Base-by-base conservation (phyloP, 495 filamentous ascomycete species). In the Cercophora samala region DNA sequence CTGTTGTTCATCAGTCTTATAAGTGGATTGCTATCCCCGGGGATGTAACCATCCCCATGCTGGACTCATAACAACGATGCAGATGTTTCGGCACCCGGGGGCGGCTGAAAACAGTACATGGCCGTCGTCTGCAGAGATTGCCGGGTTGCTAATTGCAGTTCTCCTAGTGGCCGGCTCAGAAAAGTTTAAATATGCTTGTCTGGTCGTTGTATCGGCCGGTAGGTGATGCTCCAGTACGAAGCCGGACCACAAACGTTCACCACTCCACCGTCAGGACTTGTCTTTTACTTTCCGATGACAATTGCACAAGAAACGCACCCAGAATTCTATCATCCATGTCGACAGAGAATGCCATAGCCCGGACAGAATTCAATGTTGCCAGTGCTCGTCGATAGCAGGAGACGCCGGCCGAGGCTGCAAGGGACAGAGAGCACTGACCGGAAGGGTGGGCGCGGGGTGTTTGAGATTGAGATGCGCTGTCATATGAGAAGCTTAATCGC, bases 81-180 rank as follows among this genome's bases (percentile, higher is more conserved):
- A 29, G 26, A 29, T 63, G 66, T 68, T 71, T 69, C 62, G 64
- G 67, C 54, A 64, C 46, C 22, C 62, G 70, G 64, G 60, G 63
- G 26, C 67, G 70, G 72, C 63, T 69, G 66, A 69, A 72, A 29
- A 29, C 26, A 29, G 1, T 29, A 29, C 26, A 29, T 29, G 26
- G 26, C 4, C 26, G n/a, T 11, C 11, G 51, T 64, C 51, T 65
- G 6, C 56, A 54, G 0, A 19, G 23, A 21, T 25, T 21, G 18
- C 11, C 2, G 22, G 56, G 11, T 58, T 58, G n/a, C 23, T 61
- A 65, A 65, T 65, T 65, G 63, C 23, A 17, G 4, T 21, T 19
- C 42, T 58, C 51, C 58, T 1, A 65, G 23, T 61, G 58, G 58
- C 15, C 18, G 56, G 56, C 56, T 21, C 5, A 25, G 23, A 18